A percentile compares a stretch with the other conserved stretches of the same genome.
Evolutionary conservation across 2,329 filamentous ascomycete species (phyloP).

Genomic region (Fusarium miscanthi): DNA sequence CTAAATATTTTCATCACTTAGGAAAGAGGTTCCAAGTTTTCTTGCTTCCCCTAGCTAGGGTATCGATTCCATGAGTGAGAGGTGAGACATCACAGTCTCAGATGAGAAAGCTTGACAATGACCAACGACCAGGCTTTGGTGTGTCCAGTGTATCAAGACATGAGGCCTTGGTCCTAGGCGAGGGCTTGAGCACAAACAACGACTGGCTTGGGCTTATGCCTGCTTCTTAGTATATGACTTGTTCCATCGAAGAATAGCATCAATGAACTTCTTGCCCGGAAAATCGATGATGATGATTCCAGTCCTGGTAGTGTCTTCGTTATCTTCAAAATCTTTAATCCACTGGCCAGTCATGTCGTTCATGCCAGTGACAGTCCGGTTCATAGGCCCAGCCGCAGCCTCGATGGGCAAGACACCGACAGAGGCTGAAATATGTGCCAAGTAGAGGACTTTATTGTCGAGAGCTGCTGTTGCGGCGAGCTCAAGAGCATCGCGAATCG

Average conservation of each 20-base stretch:
- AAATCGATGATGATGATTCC: constrained; percentile 63
- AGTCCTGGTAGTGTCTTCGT: constrained; percentile 47
- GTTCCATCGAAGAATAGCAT: constrained; percentile 57
- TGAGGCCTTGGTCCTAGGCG: not conserved
- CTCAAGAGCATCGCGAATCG: constrained; percentile 55
- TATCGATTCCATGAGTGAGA: constrained; percentile 17
- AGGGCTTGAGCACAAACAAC: constrained; percentile 15
- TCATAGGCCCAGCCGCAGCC: constrained; percentile 59
- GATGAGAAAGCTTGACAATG: constrained; percentile 20
- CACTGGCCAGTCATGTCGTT: constrained; percentile 62
- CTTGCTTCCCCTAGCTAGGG: not conserved
- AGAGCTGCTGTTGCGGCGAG: constrained; percentile 49
- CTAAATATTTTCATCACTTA: too few species aligned
- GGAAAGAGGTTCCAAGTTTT: too few species aligned
- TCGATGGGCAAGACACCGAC: constrained; percentile 62
- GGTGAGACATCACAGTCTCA: constrained; percentile 4
- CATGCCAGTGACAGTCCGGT: constrained; percentile 57
- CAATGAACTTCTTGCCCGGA: constrained; percentile 56
- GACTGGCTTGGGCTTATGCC: not conserved
- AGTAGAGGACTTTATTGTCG: constrained; percentile 54
- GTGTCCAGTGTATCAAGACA: not conserved
- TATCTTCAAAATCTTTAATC: constrained; percentile 49
- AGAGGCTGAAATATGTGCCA: constrained; percentile 61
- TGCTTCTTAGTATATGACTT: constrained; percentile 40
- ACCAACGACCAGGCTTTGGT: constrained; percentile 2